Evolutionary conservation across 2,329 filamentous ascomycete species (phyloP).

Genomic region (Aspergillus bombycis): DNA sequence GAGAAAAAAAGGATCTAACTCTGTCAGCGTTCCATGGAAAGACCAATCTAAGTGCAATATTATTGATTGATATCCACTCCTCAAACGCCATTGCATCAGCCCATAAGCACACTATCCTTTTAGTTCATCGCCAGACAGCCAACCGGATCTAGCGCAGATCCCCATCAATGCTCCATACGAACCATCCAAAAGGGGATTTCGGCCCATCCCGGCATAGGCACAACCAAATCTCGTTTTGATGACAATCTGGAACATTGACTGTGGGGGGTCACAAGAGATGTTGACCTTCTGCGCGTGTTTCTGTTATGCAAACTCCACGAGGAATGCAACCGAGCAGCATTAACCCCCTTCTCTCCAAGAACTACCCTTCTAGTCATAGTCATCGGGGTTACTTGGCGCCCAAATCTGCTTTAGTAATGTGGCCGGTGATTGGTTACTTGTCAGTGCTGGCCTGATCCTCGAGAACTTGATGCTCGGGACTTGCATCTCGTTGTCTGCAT

Average conservation of each 20-base stretch:
- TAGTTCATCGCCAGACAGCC: not conserved
- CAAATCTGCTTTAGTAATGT: not conserved
- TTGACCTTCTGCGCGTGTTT: not conserved
- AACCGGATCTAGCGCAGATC: not conserved
- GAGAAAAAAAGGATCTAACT: not conserved
- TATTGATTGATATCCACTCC: not conserved
- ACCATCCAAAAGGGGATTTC: constrained; percentile 1
- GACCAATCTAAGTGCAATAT: not conserved
- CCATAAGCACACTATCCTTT: not conserved
- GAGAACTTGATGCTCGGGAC: not conserved
- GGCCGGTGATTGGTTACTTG: not conserved
- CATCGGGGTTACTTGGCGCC: not conserved
- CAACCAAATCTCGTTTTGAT: not conserved
- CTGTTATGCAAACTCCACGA: not conserved
- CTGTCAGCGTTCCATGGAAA: not conserved
- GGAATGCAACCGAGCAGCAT: not conserved
- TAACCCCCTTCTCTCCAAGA: not conserved
- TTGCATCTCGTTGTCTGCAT: not conserved
- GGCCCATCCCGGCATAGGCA: constrained; percentile 1
- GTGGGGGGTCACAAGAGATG: not conserved
- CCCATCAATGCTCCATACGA: not conserved
- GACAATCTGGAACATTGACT: not conserved
- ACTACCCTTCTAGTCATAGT: not conserved
- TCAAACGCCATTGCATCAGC: not conserved
- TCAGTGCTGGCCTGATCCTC: not conserved